Percentiles rank a stretch among this genome's conserved stretches.
Evolutionary conservation across 441 rosid genomes (phyloP).

Genomic region (Adansonia rubrostipa): DNA sequence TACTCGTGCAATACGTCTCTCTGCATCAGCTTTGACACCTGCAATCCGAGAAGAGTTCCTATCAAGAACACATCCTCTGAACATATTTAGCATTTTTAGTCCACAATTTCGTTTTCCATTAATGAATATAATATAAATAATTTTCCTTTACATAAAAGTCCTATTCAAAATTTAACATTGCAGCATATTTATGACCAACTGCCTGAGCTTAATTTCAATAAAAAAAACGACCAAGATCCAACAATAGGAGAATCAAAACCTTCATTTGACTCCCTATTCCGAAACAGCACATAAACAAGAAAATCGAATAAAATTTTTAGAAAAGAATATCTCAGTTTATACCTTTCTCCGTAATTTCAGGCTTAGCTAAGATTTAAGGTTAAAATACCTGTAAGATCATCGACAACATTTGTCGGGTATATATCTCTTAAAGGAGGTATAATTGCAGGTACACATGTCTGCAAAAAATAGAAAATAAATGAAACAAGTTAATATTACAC

Average conservation of each 20-base stretch:
- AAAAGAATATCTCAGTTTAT: background rate
- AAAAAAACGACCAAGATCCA: background rate
- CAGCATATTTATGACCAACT: no score
- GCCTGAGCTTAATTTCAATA: background rate
- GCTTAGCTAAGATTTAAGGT: background rate
- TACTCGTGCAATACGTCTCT: slow-evolving; percentile 53
- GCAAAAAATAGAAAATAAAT: slow-evolving; percentile 31
- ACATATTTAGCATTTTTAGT: background rate
- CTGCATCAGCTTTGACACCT: slow-evolving; percentile 74
- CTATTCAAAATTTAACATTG: background rate
- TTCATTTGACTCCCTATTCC: background rate
- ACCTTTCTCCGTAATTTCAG: background rate
- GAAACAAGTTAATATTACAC: background rate
- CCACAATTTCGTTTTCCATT: background rate
- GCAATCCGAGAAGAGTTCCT: slow-evolving; percentile 19
- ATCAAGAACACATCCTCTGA: background rate
- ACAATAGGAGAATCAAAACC: background rate
- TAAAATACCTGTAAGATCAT: slow-evolving; percentile 71
- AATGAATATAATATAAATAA: background rate
- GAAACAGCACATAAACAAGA: background rate
- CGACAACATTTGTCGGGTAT: slow-evolving; percentile 69
- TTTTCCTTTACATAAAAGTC: background rate
- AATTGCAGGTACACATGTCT: slow-evolving; percentile 90
- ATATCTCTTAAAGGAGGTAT: slow-evolving; percentile 82
- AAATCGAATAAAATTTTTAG: background rate